phyloP scores from a whole-genome alignment of 495 filamentous ascomycete genomes.

The Lentithecium fluviatile region DNA sequence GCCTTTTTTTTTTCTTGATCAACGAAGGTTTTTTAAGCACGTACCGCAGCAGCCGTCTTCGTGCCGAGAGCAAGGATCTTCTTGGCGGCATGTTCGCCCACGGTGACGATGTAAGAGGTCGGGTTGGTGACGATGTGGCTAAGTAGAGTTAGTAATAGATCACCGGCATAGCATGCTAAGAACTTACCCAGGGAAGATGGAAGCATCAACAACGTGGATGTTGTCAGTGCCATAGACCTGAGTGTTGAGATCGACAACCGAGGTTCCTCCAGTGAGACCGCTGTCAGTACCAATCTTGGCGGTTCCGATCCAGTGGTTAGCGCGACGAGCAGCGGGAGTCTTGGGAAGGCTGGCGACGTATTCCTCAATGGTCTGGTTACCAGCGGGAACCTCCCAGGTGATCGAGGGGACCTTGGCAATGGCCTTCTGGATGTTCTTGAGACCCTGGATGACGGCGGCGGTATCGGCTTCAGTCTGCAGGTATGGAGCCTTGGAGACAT shows the following conservation, averaged over 20 bases:
- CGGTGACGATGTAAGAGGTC: constrained; percentile 57
- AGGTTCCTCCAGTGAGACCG: constrained; percentile 61
- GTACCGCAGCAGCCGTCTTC: constrained; percentile 25
- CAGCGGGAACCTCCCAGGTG: constrained; percentile 53
- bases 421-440: constrained; percentile 59
- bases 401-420: constrained; percentile 55
- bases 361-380: constrained; percentile 51
- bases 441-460: constrained; percentile 50
- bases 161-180: constrained; percentile 30
- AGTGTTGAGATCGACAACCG: constrained; percentile 68
- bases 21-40: constrained; percentile 5
- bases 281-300: constrained; percentile 67
- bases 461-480: constrained; percentile 55
- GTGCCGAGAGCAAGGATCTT: constrained; percentile 52
- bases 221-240: constrained; percentile 72
- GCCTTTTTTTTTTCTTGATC: constrained; percentile 1
- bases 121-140: constrained; percentile 56
- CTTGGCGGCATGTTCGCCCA: constrained; percentile 56
- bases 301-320: constrained; percentile 71
- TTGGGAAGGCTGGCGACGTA: constrained; percentile 57
- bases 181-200: constrained; percentile 57
- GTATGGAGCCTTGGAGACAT: constrained; percentile 56
- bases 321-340: constrained; percentile 48
- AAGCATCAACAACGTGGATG: constrained; percentile 63
- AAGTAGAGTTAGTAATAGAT: neutral